phyloP scores from a whole-genome alignment of 768 basidiomycete species.

The Neoboletus brunneissimus region DNA sequence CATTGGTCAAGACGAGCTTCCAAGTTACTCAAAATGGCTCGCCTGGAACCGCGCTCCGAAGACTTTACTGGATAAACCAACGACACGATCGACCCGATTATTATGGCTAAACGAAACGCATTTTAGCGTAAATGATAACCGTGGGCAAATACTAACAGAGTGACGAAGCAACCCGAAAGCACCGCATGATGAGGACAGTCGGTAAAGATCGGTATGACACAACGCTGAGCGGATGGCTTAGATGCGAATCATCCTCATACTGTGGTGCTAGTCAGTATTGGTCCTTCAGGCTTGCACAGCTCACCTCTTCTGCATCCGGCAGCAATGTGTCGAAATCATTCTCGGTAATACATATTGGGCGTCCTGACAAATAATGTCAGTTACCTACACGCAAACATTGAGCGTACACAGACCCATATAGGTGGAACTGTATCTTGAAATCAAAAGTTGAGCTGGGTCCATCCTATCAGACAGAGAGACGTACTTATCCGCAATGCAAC shows the following conservation, averaged over 20 bases:
- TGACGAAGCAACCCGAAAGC: slow-evolving; percentile 53
- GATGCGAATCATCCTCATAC: slow-evolving; percentile 61
- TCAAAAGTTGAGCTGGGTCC: slow-evolving; percentile 2
- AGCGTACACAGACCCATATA: slow-evolving; percentile 57
- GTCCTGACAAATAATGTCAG: slow-evolving; percentile 40
- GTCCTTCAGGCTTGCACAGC: slow-evolving; percentile 9
- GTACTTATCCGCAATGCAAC: slow-evolving; percentile 67
- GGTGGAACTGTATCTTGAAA: slow-evolving; percentile 59
- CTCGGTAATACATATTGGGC: slow-evolving; percentile 66
- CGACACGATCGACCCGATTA: slow-evolving; percentile 64
- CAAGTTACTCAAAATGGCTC: slow-evolving; percentile 49
- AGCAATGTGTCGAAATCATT: slow-evolving; percentile 66
- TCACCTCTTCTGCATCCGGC: slow-evolving; percentile 54
- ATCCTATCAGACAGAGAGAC: slow-evolving; percentile 17
- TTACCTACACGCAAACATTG: background rate
- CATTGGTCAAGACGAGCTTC: slow-evolving; percentile 71
- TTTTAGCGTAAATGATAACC: slow-evolving; percentile 2
- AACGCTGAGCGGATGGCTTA: slow-evolving; percentile 40
- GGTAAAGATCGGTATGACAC: slow-evolving; percentile 40
- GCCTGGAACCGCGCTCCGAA: slow-evolving; percentile 44
- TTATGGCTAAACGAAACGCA: slow-evolving; percentile 47
- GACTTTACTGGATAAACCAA: slow-evolving; percentile 68
- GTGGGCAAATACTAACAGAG: slow-evolving; percentile 47
- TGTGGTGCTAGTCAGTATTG: slow-evolving; percentile 28
- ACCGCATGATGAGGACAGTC: slow-evolving; percentile 46